Evolutionary conservation across 1,139 yeast species (phyloP), one percentile per base, ranked within the genome.

Genomic region (Meyerozyma smithsonii): DNA sequence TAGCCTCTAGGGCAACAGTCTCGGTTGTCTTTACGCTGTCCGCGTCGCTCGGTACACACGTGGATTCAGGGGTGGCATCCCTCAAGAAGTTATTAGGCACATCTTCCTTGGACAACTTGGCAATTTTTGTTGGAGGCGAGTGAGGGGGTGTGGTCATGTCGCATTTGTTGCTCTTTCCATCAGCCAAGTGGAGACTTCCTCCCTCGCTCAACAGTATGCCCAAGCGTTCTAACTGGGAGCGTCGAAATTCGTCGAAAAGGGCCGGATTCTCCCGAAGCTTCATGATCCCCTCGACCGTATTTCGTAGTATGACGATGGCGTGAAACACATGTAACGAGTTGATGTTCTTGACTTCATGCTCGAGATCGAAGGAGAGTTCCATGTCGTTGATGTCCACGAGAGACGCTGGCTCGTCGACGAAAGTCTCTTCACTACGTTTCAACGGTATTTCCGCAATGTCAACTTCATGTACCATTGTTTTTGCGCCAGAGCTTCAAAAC

Each of bases 331-430:
- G 70, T 18, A 71, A 54, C 32, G 55, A 59, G 42, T 66, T 63
- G 37, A 69, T 55, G 45, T 64, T 55, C 45, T 66, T 68, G 28
- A 58, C 41, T 4, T 53, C 56, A 42, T 61, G 52, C 20, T 52
- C 43, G 17, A 70, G 48, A 43, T 69, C 73, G 43, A 61, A 59
- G 10, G 55, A 58, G 15, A 71, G 52, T 37, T 69, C 74, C 32
- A 60, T 61, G n/a, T 65, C 48, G 39, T 55, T 51, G 15, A 69
- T 64, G 36, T 69, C 75, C 6, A 59, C 64, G 8, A 67, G 45
- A 18, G 57, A 50, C 21, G 46, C 48, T 3, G 77, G 76, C 16
- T 63, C 74, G 51, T 70, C 77, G 23, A 60, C 67, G 52, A 70
- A 70, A 17, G 76, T 69, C 44, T 69, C 72, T 39, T 56, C 64